These are phyloP conservation scores for Vigna radiata DNA, from an alignment of 306 rosid genomes.

Conservation along the genomic window DNA sequence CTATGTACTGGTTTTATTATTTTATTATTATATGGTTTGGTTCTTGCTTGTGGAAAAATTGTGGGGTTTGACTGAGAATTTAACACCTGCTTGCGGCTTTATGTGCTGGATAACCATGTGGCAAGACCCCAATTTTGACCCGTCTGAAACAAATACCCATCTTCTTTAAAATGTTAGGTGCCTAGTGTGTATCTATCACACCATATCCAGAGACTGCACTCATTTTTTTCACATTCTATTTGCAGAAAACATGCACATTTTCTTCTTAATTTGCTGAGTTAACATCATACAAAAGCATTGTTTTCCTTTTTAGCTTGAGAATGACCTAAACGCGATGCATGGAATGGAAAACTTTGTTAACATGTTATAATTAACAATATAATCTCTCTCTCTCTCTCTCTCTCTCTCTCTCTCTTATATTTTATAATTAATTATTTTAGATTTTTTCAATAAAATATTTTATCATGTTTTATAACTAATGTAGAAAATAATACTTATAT, in stretches of 20 bases:
- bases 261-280: not conserved
- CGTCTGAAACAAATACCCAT: not conserved
- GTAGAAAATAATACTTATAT: no score
- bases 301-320: not conserved
- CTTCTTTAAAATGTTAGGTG: not conserved
- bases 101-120: conserved; percentile 43
- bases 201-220: not conserved
- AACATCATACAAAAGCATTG: not conserved
- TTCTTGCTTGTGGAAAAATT: conserved; percentile 36
- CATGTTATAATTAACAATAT: no score
- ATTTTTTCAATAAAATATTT: no score
- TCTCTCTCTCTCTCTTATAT: no score
- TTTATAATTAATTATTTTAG: no score
- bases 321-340: not conserved
- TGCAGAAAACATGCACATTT: not conserved
- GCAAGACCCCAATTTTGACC: conserved; percentile 26
- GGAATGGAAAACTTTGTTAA: no score
- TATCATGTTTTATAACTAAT: no score
- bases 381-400: no score
- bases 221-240: not conserved
- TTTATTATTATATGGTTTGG: conserved; percentile 30
- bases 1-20: not conserved
- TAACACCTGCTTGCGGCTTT: conserved; percentile 42
- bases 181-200: not conserved
- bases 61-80: conserved; percentile 43